Percentiles rank a stretch among this genome's conserved stretches.
Conservation (phyloP, 139 green algal species). For the Closterium sp. region DNA sequence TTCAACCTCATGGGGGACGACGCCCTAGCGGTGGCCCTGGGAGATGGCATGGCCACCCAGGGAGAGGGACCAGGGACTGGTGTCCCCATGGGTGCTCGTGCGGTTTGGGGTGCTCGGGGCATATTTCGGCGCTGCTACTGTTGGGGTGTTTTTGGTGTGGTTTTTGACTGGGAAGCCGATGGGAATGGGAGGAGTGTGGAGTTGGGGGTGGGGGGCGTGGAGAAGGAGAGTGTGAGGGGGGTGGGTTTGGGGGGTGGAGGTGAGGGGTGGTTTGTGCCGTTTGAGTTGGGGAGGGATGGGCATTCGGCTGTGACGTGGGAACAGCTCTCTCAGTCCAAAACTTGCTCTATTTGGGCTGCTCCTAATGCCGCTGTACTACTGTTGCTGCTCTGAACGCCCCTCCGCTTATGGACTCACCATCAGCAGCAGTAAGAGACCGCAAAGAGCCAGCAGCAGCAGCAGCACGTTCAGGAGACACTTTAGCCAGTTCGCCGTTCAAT, state of each 20-base stretch:
- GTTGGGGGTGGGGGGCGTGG: too few relatives aligned
- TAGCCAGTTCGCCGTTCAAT: too few relatives aligned
- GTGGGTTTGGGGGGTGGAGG: too few relatives aligned
- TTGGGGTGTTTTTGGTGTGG: conserved; percentile 91
- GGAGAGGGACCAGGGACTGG: conserved; percentile 64
- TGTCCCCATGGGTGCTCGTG: conserved; percentile 74
- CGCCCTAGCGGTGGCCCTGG: conserved; percentile 94
- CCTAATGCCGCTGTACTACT: conserved; percentile 34
- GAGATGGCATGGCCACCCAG: conserved; percentile 67
- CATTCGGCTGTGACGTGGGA: conserved; percentile 85
- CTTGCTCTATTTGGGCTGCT: conserved; percentile 77
- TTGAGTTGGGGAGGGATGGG: conserved; percentile 63
- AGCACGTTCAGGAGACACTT: too few relatives aligned
- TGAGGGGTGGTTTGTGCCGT: too few relatives aligned
- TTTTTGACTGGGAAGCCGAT: conserved; percentile 69
- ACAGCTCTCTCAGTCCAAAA: conserved; percentile 87
- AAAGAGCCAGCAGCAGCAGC: too few relatives aligned
- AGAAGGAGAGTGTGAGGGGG: too few relatives aligned
- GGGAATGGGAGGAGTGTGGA: conserved; percentile 64
- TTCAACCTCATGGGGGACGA: conserved; percentile 99
- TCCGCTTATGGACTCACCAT: background rate
- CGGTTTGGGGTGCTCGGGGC: conserved; percentile 71
- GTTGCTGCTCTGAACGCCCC: conserved; percentile 8
- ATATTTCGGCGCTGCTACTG: conserved; percentile 95
- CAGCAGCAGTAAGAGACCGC: background rate